Evolutionary conservation across 257 asterid genomes (phyloP).

Genomic region (Euphrasia confusa): DNA sequence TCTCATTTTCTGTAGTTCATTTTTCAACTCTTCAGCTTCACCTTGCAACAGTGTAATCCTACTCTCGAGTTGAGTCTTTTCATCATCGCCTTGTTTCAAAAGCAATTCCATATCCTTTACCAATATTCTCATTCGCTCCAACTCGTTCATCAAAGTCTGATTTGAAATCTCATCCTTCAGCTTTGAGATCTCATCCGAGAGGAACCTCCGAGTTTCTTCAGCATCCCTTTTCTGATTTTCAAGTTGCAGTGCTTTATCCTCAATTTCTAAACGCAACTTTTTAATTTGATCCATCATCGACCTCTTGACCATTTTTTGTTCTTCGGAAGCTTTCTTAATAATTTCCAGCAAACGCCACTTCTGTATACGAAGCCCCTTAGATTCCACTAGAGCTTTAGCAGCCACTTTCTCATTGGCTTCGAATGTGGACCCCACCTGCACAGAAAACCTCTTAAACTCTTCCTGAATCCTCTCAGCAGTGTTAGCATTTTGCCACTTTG

Average conservation of each 20-base stretch:
- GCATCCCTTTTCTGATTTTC: conserved; percentile 39
- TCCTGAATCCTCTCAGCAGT: conserved; percentile 83
- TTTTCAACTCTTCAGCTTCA: conserved; percentile 38
- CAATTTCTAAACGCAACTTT: conserved; percentile 48
- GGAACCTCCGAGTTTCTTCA: no score
- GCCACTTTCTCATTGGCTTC: conserved; percentile 85
- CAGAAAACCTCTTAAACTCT: conserved; percentile 69
- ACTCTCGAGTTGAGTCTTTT: conserved; percentile 46
- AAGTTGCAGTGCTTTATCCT: conserved; percentile 35
- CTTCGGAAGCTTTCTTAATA: conserved; percentile 56
- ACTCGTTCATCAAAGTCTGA: conserved; percentile 32
- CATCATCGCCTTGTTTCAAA: conserved; percentile 39
- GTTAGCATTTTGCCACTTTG: conserved; percentile 63
- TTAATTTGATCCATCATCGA: conserved; percentile 36
- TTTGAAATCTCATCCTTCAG: neutral
- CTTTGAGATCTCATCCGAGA: conserved; percentile 31
- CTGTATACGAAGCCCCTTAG: conserved; percentile 59
- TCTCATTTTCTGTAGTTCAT: conserved; percentile 40
- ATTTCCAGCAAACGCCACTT: conserved; percentile 53
- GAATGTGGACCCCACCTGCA: conserved; percentile 73
- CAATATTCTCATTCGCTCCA: conserved; percentile 41
- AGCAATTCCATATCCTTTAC: conserved; percentile 43
- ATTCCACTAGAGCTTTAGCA: conserved; percentile 72
- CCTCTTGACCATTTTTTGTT: conserved; percentile 26
- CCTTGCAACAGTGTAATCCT: conserved; percentile 31